Conservation (phyloP, 306 rosid genomes). For the Fragaria nilgerrensis region DNA sequence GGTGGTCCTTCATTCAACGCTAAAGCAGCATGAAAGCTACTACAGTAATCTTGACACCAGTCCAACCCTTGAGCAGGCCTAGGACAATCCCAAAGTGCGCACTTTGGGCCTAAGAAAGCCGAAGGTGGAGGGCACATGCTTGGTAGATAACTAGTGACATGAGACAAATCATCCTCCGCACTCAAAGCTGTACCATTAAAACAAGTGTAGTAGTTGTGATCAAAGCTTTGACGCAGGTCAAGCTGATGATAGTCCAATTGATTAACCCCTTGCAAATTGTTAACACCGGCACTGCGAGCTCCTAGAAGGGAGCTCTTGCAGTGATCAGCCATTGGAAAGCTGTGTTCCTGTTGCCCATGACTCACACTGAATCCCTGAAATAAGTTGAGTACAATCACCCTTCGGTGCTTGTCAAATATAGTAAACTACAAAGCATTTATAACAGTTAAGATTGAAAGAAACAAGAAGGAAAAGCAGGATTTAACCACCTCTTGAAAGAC, state of each 20-base stretch:
- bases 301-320: slow-evolving; percentile 63
- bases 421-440: neutral
- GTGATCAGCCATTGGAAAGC: slow-evolving; percentile 59
- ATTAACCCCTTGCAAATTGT: slow-evolving; percentile 59
- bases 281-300: slow-evolving; percentile 47
- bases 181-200: slow-evolving; percentile 45
- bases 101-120: slow-evolving; percentile 93
- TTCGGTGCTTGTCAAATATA: slow-evolving; percentile 13
- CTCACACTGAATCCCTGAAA: slow-evolving; percentile 55
- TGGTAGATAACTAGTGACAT: slow-evolving; percentile 72
- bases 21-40: slow-evolving; percentile 84
- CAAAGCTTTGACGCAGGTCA: slow-evolving; percentile 60
- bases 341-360: slow-evolving; percentile 65
- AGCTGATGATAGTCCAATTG: slow-evolving; percentile 69
- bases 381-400: slow-evolving; percentile 21
- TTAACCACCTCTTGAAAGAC: slow-evolving; percentile 59
- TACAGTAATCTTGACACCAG: slow-evolving; percentile 94
- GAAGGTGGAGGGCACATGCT: slow-evolving; percentile 90
- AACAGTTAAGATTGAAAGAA: slow-evolving; percentile 17
- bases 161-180: slow-evolving; percentile 64
- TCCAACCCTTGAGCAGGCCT: slow-evolving; percentile 89
- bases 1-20: slow-evolving; percentile 98
- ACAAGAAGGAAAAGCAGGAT: neutral
- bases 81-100: slow-evolving; percentile 99
- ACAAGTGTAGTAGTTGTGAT: slow-evolving; percentile 52